Conservation (phyloP, 2,329 filamentous ascomycete species). For the Claviceps purpurea region DNA sequence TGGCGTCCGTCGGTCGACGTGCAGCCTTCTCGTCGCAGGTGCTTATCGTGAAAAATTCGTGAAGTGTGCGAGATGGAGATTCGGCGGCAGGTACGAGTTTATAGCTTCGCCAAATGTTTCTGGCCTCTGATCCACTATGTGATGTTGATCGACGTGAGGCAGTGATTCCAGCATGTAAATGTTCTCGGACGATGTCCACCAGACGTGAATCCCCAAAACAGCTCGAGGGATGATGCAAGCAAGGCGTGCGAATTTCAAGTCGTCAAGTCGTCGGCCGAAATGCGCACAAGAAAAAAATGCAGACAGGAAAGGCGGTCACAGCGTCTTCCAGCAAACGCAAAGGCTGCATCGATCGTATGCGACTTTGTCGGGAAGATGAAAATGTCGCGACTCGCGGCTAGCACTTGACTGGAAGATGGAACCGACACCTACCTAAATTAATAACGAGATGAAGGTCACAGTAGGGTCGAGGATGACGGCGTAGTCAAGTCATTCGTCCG, state of each 20-base stretch:
- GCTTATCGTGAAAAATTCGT: not conserved
- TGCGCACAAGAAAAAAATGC: not conserved
- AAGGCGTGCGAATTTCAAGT: not conserved
- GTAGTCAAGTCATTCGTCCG: not conserved
- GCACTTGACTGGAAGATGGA: not conserved
- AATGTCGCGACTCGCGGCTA: not conserved
- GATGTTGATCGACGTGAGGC: not conserved
- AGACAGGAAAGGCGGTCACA: not conserved
- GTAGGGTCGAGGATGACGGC: not conserved
- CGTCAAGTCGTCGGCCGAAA: not conserved
- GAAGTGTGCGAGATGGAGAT: not conserved
- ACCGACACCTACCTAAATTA: not conserved
- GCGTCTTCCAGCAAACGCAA: not conserved
- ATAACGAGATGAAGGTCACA: too few relatives aligned
- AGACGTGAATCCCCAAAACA: not conserved
- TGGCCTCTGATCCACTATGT: not conserved
- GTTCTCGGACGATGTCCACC: not conserved
- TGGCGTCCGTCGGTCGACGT: not conserved
- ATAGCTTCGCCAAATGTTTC: not conserved
- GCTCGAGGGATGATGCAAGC: not conserved
- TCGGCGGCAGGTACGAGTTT: not conserved
- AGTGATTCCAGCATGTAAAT: not conserved
- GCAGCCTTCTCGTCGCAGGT: not conserved
- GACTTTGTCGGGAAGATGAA: not conserved
- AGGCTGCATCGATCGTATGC: not conserved